Evolutionary conservation across 2,329 filamentous ascomycete species (phyloP).

Genomic region (Aspergillus piperis): DNA sequence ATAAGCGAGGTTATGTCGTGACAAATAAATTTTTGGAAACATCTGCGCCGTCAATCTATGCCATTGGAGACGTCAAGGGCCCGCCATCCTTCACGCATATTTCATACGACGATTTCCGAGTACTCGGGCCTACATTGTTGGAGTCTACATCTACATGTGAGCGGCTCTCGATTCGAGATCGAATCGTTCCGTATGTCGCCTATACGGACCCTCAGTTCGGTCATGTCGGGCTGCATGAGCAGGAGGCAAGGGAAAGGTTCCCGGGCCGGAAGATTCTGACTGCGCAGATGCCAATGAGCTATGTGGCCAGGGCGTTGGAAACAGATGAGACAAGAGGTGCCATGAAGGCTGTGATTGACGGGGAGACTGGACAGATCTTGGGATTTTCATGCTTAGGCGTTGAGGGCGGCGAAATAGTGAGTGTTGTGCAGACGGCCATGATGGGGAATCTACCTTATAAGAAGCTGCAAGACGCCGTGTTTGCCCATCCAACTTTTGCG

Average conservation of each 20-base stretch:
- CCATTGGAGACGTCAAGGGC: constrained; percentile 10
- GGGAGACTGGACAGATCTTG: constrained; percentile 2
- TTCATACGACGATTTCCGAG: constrained; percentile 10
- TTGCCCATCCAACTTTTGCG: constrained; percentile 7
- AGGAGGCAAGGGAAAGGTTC: constrained; percentile 6
- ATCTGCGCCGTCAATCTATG: constrained; percentile 2
- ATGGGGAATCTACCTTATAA: constrained; percentile 6
- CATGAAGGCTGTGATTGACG: constrained; percentile 11
- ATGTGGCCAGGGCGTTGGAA: constrained; percentile 11
- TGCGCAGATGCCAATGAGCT: constrained; percentile 9
- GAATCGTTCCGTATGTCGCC: constrained; percentile 9
- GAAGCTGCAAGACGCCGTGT: constrained; percentile 1
- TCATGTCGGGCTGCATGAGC: constrained; percentile 11
- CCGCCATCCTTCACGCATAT: constrained; percentile 12
- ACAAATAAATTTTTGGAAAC: constrained; percentile 6
- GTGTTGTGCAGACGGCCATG: constrained; percentile 10
- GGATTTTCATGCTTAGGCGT: constrained; percentile 8
- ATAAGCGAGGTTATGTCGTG: neutral
- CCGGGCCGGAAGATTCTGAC: neutral
- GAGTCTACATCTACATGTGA: no score
- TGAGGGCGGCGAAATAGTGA: constrained; percentile 13
- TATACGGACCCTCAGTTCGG: constrained; percentile 13
- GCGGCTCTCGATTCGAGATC: neutral
- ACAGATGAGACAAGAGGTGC: constrained; percentile 5
- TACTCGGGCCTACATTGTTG: neutral